phyloP scores from a whole-genome alignment of 352 stramenopile genomes.

The Phytopythium boreale region DNA sequence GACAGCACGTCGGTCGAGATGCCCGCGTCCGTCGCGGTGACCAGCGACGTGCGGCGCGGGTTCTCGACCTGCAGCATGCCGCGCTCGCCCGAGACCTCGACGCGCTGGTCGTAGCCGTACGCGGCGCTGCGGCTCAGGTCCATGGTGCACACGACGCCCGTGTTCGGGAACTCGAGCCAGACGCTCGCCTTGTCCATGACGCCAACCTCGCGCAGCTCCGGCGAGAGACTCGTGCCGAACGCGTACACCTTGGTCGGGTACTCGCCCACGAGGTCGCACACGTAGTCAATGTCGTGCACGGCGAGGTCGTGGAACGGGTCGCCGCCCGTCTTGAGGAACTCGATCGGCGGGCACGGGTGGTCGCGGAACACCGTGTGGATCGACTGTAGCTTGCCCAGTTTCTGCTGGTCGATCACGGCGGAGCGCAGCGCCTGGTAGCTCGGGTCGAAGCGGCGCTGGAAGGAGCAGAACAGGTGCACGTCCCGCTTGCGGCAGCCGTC shows the following conservation, averaged over 20 bases:
- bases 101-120: slow-evolving; percentile 93
- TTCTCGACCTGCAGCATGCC: slow-evolving; percentile 82
- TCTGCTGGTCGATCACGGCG: slow-evolving; percentile 39
- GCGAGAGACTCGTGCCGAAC: slow-evolving; percentile 65
- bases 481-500: slow-evolving; percentile 35
- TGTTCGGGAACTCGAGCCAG: slow-evolving; percentile 64
- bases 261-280: slow-evolving; percentile 73
- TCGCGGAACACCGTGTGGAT: slow-evolving; percentile 90
- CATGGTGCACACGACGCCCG: slow-evolving; percentile 87
- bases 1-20: slow-evolving; percentile 49
- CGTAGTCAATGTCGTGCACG: slow-evolving; percentile 92
- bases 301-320: slow-evolving; percentile 91
- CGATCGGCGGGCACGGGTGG: slow-evolving; percentile 82
- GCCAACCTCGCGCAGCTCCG: slow-evolving; percentile 57
- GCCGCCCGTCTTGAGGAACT: slow-evolving; percentile 86
- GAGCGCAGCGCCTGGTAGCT: slow-evolving; percentile 68
- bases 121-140: slow-evolving; percentile 78
- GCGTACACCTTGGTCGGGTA: slow-evolving; percentile 84
- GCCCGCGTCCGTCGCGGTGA: slow-evolving; percentile 49
- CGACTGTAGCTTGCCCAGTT: slow-evolving; percentile 66
- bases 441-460: slow-evolving; percentile 90
- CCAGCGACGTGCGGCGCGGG: slow-evolving; percentile 50
- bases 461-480: slow-evolving; percentile 87
- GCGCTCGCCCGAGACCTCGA: slow-evolving; percentile 81
- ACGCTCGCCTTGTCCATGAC: slow-evolving; percentile 86